Percentiles rank a stretch among this genome's conserved stretches.
phyloP scores from a whole-genome alignment of 75 land plant genomes.

The Isoetes taiwanensis region DNA sequence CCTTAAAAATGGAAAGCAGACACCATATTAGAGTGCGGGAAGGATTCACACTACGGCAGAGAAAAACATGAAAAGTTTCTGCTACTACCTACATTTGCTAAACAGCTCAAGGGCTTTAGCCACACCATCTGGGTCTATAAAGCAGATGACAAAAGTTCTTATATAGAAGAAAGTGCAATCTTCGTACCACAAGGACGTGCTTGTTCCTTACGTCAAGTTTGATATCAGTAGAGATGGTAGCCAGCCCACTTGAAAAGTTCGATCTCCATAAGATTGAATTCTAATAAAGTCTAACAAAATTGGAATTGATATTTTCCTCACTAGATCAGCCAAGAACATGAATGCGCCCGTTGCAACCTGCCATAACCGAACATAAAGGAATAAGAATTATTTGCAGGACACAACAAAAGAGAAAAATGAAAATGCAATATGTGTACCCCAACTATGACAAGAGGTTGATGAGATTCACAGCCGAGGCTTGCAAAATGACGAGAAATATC shows the following conservation, averaged over 20 bases:
- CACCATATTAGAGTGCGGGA: no score
- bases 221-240: constrained; percentile 35
- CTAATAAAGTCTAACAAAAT: constrained; percentile 56
- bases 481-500: constrained; percentile 41
- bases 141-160: no score
- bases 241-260: constrained; percentile 43
- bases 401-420: no score
- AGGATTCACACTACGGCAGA: no score
- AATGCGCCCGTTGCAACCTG: constrained; percentile 82
- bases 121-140: no score
- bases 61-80: no score
- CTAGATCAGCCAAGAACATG: constrained; percentile 78
- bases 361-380: not conserved
- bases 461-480: not conserved
- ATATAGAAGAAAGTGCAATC: no score
- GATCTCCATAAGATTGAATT: constrained; percentile 54
- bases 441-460: constrained; percentile 29
- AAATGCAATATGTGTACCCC: no score
- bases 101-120: no score
- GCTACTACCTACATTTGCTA: no score
- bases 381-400: no score
- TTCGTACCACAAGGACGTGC: constrained; percentile 62
- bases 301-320: constrained; percentile 36
- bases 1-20: no score
- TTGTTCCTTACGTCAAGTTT: constrained; percentile 51